Percentiles rank a stretch among this genome's conserved stretches.
Evolutionary conservation across 2,329 filamentous ascomycete genomes (phyloP).

Genomic region (Phyllosticta capitalensis): DNA sequence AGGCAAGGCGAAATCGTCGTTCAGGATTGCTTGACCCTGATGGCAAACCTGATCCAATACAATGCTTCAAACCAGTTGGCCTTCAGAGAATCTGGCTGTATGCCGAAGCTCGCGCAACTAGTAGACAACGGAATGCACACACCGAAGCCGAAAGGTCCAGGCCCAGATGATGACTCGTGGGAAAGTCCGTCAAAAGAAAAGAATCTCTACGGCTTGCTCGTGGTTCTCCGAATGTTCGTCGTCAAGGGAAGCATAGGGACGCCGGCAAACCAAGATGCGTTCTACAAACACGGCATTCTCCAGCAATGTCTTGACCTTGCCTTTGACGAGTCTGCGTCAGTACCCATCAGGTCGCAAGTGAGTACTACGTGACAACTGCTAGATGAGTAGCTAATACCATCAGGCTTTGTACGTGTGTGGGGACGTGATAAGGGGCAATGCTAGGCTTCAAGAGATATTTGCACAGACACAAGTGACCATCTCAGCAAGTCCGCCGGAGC

Average conservation of each 20-base stretch:
- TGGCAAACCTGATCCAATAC: constrained; percentile 78
- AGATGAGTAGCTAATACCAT: neutral
- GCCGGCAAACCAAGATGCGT: constrained; percentile 71
- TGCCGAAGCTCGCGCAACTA: constrained; percentile 61
- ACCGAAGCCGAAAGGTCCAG: constrained; percentile 45
- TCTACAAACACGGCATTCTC: constrained; percentile 73
- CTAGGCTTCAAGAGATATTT: constrained; percentile 59
- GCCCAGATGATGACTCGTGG: constrained; percentile 60
- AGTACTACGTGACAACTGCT: constrained; percentile 15
- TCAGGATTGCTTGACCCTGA: constrained; percentile 83
- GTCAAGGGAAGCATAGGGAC: constrained; percentile 72
- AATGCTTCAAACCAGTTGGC: constrained; percentile 90
- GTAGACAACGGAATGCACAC: constrained; percentile 43
- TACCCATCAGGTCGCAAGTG: constrained; percentile 75
- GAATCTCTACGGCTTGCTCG: constrained; percentile 83
- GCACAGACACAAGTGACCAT: constrained; percentile 43
- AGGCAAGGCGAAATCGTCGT: constrained; percentile 75
- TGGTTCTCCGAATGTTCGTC: constrained; percentile 78
- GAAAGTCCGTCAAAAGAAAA: constrained; percentile 70
- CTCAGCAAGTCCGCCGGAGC: constrained; percentile 49
- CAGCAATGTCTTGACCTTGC: constrained; percentile 72
- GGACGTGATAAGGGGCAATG: constrained; percentile 76
- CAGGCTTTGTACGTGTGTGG: constrained; percentile 76
- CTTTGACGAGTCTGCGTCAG: constrained; percentile 63
- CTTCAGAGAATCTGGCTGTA: constrained; percentile 82